phyloP scores from a whole-genome alignment of 805 yeast genomes.

The Ogataea dorogensis region DNA sequence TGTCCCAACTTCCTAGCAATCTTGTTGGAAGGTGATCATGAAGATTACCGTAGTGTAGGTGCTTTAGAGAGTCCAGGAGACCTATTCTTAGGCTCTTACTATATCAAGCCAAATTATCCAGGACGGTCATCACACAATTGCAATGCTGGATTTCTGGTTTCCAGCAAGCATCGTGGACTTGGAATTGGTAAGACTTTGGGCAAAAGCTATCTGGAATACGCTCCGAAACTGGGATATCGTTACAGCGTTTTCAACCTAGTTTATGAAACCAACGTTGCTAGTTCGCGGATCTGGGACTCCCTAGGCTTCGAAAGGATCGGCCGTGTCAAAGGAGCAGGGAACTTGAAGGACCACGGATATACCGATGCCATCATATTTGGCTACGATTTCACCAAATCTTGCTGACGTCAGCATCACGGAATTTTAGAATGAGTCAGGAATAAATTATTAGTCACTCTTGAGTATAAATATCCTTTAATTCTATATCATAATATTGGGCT shows the following conservation, averaged over 20 bases:
- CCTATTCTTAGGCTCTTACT: constrained; percentile 66
- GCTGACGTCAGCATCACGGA: constrained; percentile 1
- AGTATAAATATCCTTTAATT: constrained; percentile 5
- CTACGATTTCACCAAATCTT: constrained; percentile 38
- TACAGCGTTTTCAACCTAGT: constrained; percentile 88
- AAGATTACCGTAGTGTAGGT: constrained; percentile 5
- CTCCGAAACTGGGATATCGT: constrained; percentile 73
- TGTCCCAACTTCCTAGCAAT: constrained; percentile 65
- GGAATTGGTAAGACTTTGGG: constrained; percentile 70
- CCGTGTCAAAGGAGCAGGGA: constrained; percentile 67
- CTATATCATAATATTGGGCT: constrained; percentile 1
- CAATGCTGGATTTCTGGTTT: constrained; percentile 83
- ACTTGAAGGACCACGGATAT: constrained; percentile 60
- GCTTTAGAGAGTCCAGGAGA: constrained; percentile 40
- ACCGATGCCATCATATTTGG: constrained; percentile 83
- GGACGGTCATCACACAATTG: constrained; percentile 87
- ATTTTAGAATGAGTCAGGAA: constrained; percentile 5
- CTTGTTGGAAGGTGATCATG: constrained; percentile 45
- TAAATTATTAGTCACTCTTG: constrained; percentile 9
- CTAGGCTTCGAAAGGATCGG: constrained; percentile 84
- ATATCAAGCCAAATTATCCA: constrained; percentile 80
- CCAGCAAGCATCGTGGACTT: constrained; percentile 54
- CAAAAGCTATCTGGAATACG: constrained; percentile 61
- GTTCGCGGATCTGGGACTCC: constrained; percentile 75
- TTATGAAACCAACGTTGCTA: constrained; percentile 75